A percentile compares a stretch with the other conserved stretches of the same genome.
Evolutionary conservation across 2,329 filamentous ascomycete genomes (phyloP).

Genomic region (Arthroderma uncinatum): DNA sequence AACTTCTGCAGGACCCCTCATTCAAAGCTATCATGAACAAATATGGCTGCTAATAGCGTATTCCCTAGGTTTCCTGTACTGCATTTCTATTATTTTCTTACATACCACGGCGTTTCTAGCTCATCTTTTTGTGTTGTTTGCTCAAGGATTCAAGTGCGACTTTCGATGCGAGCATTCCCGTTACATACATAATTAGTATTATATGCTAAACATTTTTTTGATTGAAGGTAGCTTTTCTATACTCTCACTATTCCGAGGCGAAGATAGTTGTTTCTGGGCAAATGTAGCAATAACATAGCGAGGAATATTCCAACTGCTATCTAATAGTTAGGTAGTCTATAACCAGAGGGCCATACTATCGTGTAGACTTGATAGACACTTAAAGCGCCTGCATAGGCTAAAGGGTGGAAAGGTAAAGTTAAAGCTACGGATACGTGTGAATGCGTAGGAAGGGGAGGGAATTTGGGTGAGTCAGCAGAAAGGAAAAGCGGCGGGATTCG

Average conservation of each 20-base stretch:
- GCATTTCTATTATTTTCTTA: not conserved
- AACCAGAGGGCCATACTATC: no score
- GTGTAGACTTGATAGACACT: no score
- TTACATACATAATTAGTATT: not conserved
- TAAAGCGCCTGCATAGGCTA: no score
- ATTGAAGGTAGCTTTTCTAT: not conserved
- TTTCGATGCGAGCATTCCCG: not conserved
- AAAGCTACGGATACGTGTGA: no score
- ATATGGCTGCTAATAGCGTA: constrained; percentile 19
- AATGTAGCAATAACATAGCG: no score
- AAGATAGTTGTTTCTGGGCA: not conserved
- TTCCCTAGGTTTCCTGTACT: not conserved
- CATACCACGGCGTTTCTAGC: not conserved
- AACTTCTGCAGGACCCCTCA: constrained; percentile 22
- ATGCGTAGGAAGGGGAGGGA: no score
- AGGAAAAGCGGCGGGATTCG: no score
- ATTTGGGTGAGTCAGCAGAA: no score
- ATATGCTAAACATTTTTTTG: not conserved
- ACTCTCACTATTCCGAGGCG: not conserved
- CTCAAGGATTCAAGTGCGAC: not conserved
- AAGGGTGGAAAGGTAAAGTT: no score
- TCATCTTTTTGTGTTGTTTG: not conserved
- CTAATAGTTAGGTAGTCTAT: no score
- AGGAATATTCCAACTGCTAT: no score
- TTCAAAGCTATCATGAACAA: constrained; percentile 23